Evolutionary conservation across 176 grass and related monocot species (phyloP).

Genomic region (Phoenix dactylifera): DNA sequence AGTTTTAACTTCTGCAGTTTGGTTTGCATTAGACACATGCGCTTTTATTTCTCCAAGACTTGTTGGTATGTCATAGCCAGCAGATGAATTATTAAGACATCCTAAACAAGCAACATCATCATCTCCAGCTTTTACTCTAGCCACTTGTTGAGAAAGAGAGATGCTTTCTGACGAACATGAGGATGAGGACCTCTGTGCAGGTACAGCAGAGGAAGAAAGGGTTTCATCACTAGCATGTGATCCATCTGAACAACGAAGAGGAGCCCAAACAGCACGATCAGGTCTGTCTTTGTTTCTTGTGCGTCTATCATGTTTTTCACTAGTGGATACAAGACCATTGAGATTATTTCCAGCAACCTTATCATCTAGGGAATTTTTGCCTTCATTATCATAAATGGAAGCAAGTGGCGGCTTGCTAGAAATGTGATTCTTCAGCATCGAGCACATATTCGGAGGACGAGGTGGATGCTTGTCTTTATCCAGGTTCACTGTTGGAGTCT

Average conservation of each 20-base stretch:
- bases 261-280: slow-evolving; percentile 24
- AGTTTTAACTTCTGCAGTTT: slow-evolving; percentile 7
- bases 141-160: not conserved
- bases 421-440: slow-evolving; percentile 8
- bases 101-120: not conserved
- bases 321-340: not conserved
- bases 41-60: slow-evolving; percentile 10
- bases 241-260: slow-evolving; percentile 12
- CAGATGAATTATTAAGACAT: not conserved
- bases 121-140: slow-evolving; percentile 1
- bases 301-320: slow-evolving; percentile 12
- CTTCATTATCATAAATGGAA: slow-evolving; percentile 7
- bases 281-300: slow-evolving; percentile 19
- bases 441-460: not conserved
- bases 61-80: not conserved
- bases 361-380: slow-evolving; percentile 12
- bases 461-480: slow-evolving; percentile 16
- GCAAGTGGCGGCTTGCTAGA: slow-evolving; percentile 1
- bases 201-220: not conserved
- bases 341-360: slow-evolving; percentile 3
- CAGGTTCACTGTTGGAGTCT: slow-evolving; percentile 5
- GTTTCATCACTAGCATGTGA: slow-evolving; percentile 12
- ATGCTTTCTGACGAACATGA: slow-evolving; percentile 4
- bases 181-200: not conserved
- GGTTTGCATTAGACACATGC: slow-evolving; percentile 1